These are phyloP conservation scores for Salix caprea DNA, from an alignment of 345 rosid genomes.

Conservation along the genomic window DNA sequence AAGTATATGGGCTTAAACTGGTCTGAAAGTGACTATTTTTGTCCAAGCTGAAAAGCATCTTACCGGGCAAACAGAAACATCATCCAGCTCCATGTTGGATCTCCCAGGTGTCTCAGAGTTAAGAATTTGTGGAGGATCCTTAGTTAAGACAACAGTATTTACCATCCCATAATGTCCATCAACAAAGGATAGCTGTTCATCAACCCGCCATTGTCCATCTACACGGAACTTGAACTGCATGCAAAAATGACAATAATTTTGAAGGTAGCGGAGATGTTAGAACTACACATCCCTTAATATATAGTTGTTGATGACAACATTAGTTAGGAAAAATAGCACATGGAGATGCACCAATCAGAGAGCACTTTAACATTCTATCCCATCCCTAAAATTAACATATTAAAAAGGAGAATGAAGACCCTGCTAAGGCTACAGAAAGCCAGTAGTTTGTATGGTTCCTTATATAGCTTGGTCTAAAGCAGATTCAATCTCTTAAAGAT, in stretches of 20 bases:
- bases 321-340: background rate
- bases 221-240: conserved; percentile 82
- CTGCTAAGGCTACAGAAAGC: background rate
- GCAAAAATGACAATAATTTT: background rate
- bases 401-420: background rate
- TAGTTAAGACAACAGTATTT: conserved; percentile 57
- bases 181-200: conserved; percentile 63
- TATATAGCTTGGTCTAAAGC: background rate
- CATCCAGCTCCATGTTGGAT: conserved; percentile 83
- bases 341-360: background rate
- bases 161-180: conserved; percentile 57
- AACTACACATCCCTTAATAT: background rate
- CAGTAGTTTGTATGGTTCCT: background rate
- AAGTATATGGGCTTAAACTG: background rate
- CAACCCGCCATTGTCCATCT: conserved; percentile 93
- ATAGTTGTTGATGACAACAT: background rate
- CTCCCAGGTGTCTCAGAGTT: conserved; percentile 38
- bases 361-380: background rate
- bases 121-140: conserved; percentile 35
- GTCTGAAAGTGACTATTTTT: background rate
- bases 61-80: conserved; percentile 45
- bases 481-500: background rate
- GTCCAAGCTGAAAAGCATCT: conserved; percentile 9
- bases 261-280: background rate
- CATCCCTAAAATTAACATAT: background rate